Percentiles rank a stretch among this genome's conserved stretches.
phyloP scores from a whole-genome alignment of 768 basidiomycete species.

The Tulasnella sp. region DNA sequence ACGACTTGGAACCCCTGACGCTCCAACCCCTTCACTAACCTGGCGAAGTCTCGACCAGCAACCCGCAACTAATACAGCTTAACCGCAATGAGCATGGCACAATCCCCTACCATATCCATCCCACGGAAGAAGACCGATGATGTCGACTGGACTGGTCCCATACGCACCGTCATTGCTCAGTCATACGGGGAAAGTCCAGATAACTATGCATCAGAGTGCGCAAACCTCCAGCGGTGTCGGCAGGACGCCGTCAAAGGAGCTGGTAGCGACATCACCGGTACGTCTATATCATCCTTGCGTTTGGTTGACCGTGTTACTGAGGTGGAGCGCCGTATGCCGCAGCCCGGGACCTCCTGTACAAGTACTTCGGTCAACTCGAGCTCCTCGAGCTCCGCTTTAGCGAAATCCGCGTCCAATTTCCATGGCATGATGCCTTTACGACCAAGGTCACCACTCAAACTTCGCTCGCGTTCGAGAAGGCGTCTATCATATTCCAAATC shows the following conservation, averaged over 20 bases:
- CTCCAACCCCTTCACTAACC: no score
- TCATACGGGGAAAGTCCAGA: constrained; percentile 93
- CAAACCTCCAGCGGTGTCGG: constrained; percentile 76
- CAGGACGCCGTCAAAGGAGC: constrained; percentile 96
- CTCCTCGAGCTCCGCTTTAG: constrained; percentile 94
- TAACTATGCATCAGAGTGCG: constrained; percentile 73
- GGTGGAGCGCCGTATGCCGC: background rate
- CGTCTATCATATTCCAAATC: constrained; percentile 93
- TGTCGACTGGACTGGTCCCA: constrained; percentile 90
- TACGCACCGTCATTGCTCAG: constrained; percentile 75
- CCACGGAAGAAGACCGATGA: constrained; percentile 85
- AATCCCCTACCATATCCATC: constrained; percentile 84
- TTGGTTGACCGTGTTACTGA: background rate
- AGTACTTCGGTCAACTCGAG: constrained; percentile 98
- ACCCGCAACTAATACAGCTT: no score
- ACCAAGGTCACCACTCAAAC: constrained; percentile 89
- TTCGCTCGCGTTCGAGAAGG: constrained; percentile 96
- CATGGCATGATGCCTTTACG: constrained; percentile 95
- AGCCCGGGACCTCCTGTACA: constrained; percentile 93
- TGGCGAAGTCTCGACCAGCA: no score
- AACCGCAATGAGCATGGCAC: constrained; percentile 27
- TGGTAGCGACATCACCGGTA: constrained; percentile 91
- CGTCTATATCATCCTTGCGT: constrained; percentile 61
- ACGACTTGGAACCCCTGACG: no score
- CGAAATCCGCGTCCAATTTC: constrained; percentile 91